Percentiles rank a stretch among this genome's conserved stretches.
phyloP scores from a whole-genome alignment of 208 protist species.

The Trichomonas tenax region DNA sequence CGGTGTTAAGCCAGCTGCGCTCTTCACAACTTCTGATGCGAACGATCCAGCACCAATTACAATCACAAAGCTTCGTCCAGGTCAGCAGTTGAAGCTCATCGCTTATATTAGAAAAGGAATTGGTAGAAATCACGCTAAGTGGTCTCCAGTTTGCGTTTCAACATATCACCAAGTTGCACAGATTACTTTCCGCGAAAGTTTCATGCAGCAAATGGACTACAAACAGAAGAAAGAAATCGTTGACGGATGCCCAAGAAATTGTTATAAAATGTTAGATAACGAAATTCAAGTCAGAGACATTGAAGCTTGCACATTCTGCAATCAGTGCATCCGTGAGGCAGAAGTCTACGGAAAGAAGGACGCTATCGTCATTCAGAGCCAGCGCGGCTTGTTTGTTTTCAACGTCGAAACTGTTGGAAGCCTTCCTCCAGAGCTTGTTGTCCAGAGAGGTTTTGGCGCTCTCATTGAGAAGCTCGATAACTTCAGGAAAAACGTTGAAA shows the following conservation, averaged over 20 bases:
- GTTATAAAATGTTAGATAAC: not conserved
- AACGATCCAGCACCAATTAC: constrained; percentile 34
- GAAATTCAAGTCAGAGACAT: not conserved
- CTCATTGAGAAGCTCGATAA: constrained; percentile 21
- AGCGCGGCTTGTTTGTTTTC: not conserved
- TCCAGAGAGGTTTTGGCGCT: not conserved
- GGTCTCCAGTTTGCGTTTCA: constrained; percentile 65
- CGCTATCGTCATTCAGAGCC: not conserved
- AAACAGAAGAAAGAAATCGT: not conserved
- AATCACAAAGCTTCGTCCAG: constrained; percentile 46
- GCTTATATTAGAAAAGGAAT: constrained; percentile 60
- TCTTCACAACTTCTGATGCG: not conserved
- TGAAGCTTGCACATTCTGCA: not conserved
- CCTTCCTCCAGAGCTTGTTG: constrained; percentile 25
- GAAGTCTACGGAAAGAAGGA: not conserved
- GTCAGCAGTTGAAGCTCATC: constrained; percentile 47
- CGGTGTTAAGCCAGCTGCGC: not conserved
- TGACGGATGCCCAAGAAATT: not conserved
- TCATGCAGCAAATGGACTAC: not conserved
- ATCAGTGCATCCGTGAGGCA: not conserved
- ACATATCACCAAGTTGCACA: constrained; percentile 69
- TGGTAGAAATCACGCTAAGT: constrained; percentile 94
- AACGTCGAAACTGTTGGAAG: constrained; percentile 29
- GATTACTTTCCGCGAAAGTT: constrained; percentile 46
- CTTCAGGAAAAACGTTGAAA: not conserved